phyloP scores from a whole-genome alignment of 1,284 basidiomycete genomes.

The Leccinum fallax region DNA sequence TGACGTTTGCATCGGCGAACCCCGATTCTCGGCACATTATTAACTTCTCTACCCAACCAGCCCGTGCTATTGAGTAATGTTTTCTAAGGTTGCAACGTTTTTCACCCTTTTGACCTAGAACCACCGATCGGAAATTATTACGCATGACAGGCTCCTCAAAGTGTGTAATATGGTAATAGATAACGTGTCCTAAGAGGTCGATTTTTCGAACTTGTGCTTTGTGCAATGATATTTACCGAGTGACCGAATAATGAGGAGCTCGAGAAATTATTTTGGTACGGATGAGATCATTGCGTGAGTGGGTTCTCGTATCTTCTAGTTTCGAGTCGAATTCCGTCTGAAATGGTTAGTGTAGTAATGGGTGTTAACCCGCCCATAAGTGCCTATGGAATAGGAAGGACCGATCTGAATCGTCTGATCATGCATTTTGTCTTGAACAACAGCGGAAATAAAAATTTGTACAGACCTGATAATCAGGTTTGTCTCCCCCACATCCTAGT shows the following conservation, averaged over 20 bases:
- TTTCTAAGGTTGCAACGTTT: neutral
- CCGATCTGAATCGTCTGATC: neutral
- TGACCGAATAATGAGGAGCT: neutral
- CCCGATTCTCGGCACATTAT: neutral
- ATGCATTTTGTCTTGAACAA: neutral
- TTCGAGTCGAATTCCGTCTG: neutral
- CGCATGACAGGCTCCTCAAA: neutral
- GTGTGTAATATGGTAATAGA: too few species aligned
- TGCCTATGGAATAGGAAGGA: neutral
- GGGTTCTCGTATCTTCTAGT: neutral
- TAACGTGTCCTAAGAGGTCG: neutral
- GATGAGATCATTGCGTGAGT: neutral
- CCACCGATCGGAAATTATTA: neutral
- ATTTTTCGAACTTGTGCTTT: neutral
- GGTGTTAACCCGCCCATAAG: slow-evolving; percentile 1
- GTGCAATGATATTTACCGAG: neutral
- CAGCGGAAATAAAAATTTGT: neutral
- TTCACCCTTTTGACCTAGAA: neutral
- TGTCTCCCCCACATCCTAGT: neutral
- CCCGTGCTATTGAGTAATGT: neutral
- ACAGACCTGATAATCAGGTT: neutral
- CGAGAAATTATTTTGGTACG: neutral
- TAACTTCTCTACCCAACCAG: neutral
- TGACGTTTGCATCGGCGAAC: neutral
- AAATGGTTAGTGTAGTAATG: neutral